These are phyloP conservation scores for Chaetomium olivaceum DNA, from an alignment of 2,329 filamentous ascomycete genomes.

Conservation along the genomic window DNA sequence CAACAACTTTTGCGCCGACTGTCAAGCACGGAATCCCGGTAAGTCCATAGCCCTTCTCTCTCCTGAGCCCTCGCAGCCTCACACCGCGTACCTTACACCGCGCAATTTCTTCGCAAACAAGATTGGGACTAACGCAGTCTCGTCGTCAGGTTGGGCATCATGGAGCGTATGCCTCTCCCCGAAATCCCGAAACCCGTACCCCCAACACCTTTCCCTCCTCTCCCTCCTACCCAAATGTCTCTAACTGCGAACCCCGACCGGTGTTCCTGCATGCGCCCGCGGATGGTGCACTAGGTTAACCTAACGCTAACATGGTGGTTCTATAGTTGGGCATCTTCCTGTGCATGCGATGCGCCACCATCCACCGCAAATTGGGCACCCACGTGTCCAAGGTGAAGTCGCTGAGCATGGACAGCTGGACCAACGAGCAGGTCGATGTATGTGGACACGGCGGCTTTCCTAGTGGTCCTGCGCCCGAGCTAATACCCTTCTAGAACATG, in stretches of 20 bases:
- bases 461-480: conserved; percentile 7
- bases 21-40: conserved; percentile 89
- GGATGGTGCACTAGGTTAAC: conserved; percentile 3
- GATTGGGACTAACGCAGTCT: conserved; percentile 37
- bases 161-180: conserved; percentile 74
- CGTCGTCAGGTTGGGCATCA: conserved; percentile 78
- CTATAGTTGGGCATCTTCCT: conserved; percentile 88
- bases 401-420: conserved; percentile 97
- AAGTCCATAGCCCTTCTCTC: conserved; percentile 39
- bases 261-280: neutral
- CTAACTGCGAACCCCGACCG: neutral
- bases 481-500: conserved; percentile 69
- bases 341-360: conserved; percentile 93
- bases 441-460: conserved; percentile 4
- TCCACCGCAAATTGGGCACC: conserved; percentile 95
- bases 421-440: conserved; percentile 93
- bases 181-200: too few species aligned
- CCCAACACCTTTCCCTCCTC: neutral
- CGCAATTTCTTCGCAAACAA: conserved; percentile 11
- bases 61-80: neutral
- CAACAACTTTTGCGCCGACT: conserved; percentile 94
- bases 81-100: neutral
- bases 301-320: conserved; percentile 17
- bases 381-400: conserved; percentile 99
- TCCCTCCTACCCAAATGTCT: neutral